Evolutionary conservation across 1,284 basidiomycete species (phyloP).

Genomic region (Irpex sp.): DNA sequence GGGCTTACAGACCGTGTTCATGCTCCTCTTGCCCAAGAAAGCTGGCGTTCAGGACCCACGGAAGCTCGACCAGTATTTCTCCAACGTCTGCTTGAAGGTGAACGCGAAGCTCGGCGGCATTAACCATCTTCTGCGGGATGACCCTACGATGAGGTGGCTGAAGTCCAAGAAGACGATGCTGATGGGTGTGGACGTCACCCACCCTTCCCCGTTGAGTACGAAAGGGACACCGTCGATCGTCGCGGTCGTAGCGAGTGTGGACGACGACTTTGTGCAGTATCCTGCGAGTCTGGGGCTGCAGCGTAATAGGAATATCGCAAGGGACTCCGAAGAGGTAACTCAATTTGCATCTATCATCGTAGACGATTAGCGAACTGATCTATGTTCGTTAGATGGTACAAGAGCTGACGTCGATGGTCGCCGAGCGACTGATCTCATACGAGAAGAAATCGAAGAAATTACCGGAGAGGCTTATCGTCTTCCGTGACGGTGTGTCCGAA

Average conservation of each 20-base stretch:
- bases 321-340: conserved; percentile 54
- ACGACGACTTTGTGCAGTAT: conserved; percentile 65
- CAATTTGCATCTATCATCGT: background rate
- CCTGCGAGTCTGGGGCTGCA: conserved; percentile 67
- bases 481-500: conserved; percentile 75
- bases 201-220: conserved; percentile 54
- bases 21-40: conserved; percentile 47
- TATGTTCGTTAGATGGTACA: conserved; percentile 53
- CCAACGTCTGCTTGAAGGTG: conserved; percentile 63
- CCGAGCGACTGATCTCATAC: conserved; percentile 60
- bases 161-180: conserved; percentile 70
- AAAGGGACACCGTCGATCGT: conserved; percentile 72
- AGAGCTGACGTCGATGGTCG: conserved; percentile 60
- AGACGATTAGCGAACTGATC: background rate
- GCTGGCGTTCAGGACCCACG: conserved; percentile 52
- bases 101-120: conserved; percentile 78
- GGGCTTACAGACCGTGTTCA: conserved; percentile 64
- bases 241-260: conserved; percentile 71
- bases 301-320: conserved; percentile 36
- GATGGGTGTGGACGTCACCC: conserved; percentile 79
- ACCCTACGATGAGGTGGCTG: conserved; percentile 55
- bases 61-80: conserved; percentile 61
- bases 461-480: conserved; percentile 65
- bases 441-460: conserved; percentile 46
- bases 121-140: conserved; percentile 62